Base-by-base conservation (phyloP, 768 basidiomycete genomes). In the Hypholoma sublateritium region DNA sequence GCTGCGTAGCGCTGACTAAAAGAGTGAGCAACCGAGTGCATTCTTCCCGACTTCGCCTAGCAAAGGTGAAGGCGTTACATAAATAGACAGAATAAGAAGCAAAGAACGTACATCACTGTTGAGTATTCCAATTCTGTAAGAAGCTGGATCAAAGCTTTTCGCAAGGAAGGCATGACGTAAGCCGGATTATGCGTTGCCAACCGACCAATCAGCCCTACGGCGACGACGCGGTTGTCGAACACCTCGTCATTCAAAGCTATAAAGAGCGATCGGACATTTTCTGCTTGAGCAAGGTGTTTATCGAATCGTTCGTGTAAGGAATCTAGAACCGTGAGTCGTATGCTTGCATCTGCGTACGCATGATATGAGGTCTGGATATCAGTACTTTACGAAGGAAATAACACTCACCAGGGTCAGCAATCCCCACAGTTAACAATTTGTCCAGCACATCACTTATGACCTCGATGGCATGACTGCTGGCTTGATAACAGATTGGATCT, bases 401-500 rank as follows among this genome's bases (percentile, higher is more conserved):
- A 42, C 66, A 12, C 55, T 41, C 24, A 95, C 95, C 93, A 50
- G 95, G 93, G 77, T 99, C 97, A 28, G 96, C 94, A 53, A 97
- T 94, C 9, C 91, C 96, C 32, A 98, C 93, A 1, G 93, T 95
- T 54, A 98, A 73, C 12, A 99, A 80, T 71, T 98, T 98, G 70
- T 97, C 95, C 41, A 98, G 80, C n/a, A 98, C 95, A 61, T 98
- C 96, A 70, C 93, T 93, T 67, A 99, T 95, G 57, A 98, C 88
- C 66, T 98, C 93, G 53, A 97, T 96, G 7, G 95, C 91, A 71
- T 98, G 92, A 63, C 88, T 94, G 75, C 93, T 96, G 9, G 94
- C 89, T 73, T 98, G 95, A 63, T 91, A 93, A 69, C 93, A 95
- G 50, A 98, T 97, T 0, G 95, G 95, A 73, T 99, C 97, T 55